Conservation (phyloP, 1,284 basidiomycete species). For the Leccinum huronense region DNA sequence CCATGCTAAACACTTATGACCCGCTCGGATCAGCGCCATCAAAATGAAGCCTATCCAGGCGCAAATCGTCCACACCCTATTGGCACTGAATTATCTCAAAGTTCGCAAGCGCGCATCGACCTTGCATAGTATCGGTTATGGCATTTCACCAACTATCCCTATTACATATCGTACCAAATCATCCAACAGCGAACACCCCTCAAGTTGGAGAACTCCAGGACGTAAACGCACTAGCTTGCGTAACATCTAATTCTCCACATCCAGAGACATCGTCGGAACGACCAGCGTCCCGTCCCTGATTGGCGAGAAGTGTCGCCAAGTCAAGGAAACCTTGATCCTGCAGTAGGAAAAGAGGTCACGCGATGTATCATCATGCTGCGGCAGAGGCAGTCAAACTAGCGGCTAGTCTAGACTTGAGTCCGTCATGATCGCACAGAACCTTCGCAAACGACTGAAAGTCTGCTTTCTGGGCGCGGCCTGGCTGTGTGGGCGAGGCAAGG, state of each 20-base stretch:
- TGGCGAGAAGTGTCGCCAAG: neutral
- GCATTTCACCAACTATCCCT: constrained; percentile 6
- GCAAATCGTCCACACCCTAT: neutral
- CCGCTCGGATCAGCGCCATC: constrained; percentile 9
- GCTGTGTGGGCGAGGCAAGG: constrained; percentile 35
- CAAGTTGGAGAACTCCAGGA: constrained; percentile 9
- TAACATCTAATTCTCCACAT: constrained; percentile 20
- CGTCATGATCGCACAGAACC: constrained; percentile 38
- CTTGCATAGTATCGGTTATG: neutral
- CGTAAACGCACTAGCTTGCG: constrained; percentile 13
- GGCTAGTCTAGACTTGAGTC: constrained; percentile 17
- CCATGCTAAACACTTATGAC: neutral
- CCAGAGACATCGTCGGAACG: constrained; percentile 12
- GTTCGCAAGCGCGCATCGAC: neutral
- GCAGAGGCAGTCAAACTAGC: constrained; percentile 3
- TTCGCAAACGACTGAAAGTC: constrained; percentile 52
- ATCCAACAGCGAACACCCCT: constrained; percentile 11
- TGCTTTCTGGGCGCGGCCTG: constrained; percentile 47
- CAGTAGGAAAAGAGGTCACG: constrained; percentile 4
- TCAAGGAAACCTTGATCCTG: constrained; percentile 6
- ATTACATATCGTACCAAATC: constrained; percentile 27
- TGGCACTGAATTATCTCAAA: neutral
- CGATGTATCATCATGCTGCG: constrained; percentile 18
- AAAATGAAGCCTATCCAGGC: constrained; percentile 1
- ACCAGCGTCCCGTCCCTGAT: neutral